These are phyloP conservation scores for Hypoxylon rickii DNA, from an alignment of 495 filamentous ascomycete species.

Conservation along the genomic window DNA sequence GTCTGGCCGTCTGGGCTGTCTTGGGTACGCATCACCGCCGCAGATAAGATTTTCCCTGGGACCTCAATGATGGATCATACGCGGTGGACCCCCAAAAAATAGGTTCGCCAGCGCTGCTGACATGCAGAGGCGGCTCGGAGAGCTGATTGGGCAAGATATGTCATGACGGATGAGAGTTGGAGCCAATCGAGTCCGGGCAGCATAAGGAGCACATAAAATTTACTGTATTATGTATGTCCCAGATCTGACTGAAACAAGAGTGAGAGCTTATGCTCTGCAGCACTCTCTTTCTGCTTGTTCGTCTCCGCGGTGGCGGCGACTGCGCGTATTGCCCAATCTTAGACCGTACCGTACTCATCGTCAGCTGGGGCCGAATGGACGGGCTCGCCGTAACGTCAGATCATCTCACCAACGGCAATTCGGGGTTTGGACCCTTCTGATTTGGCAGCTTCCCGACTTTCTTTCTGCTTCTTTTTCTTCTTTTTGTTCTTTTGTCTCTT, in stretches of 20 bases:
- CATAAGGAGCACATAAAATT: slow-evolving; percentile 20
- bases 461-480: neutral
- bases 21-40: slow-evolving; percentile 6
- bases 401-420: slow-evolving; percentile 22
- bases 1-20: no score
- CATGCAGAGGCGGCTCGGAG: slow-evolving; percentile 30
- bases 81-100: slow-evolving; percentile 22
- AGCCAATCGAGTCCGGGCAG: slow-evolving; percentile 22
- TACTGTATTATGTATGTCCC: slow-evolving; percentile 26
- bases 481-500: neutral
- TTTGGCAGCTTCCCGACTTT: slow-evolving; percentile 5
- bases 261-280: slow-evolving; percentile 32
- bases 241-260: slow-evolving; percentile 43
- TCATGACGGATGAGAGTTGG: slow-evolving; percentile 17
- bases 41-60: slow-evolving; percentile 28
- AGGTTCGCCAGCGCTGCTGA: slow-evolving; percentile 33
- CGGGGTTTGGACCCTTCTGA: neutral
- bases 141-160: slow-evolving; percentile 34
- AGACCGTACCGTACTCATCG: slow-evolving; percentile 19
- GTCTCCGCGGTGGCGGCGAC: slow-evolving; percentile 34
- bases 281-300: slow-evolving; percentile 23
- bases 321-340: slow-evolving; percentile 27
- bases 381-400: slow-evolving; percentile 29
- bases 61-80: slow-evolving; percentile 29
- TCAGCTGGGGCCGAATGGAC: slow-evolving; percentile 29